These are phyloP conservation scores for Xylaria sp. DNA, from an alignment of 2,329 filamentous ascomycete genomes.

Conservation along the genomic window DNA sequence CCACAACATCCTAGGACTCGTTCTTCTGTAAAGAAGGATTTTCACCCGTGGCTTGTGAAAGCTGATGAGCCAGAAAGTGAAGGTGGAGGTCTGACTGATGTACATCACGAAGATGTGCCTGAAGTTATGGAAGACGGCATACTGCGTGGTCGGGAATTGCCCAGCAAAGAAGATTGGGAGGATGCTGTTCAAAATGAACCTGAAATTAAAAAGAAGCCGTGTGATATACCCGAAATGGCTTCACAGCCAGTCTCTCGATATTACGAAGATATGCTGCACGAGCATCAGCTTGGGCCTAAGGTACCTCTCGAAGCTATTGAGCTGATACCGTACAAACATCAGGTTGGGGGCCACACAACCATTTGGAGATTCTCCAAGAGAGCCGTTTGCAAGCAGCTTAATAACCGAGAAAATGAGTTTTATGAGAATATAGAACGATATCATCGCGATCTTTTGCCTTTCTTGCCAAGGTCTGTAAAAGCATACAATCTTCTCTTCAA, in stretches of 20 bases:
- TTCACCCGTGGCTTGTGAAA: slow-evolving; percentile 68
- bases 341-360: slow-evolving; percentile 96
- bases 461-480: slow-evolving; percentile 79
- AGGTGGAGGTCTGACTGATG: slow-evolving; percentile 50
- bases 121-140: slow-evolving; percentile 43
- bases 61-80: slow-evolving; percentile 62
- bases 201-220: slow-evolving; percentile 51
- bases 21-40: slow-evolving; percentile 51
- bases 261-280: slow-evolving; percentile 62
- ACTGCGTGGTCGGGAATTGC: slow-evolving; percentile 48
- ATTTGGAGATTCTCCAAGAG: slow-evolving; percentile 95
- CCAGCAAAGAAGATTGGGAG: slow-evolving; percentile 53
- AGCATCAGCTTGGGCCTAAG: slow-evolving; percentile 62
- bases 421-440: slow-evolving; percentile 95
- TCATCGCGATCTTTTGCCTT: slow-evolving; percentile 89
- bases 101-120: slow-evolving; percentile 48
- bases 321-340: slow-evolving; percentile 95
- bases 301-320: slow-evolving; percentile 89
- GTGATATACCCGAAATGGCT: slow-evolving; percentile 51
- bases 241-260: slow-evolving; percentile 56
- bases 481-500: slow-evolving; percentile 20
- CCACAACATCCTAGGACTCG: slow-evolving; percentile 48
- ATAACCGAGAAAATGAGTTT: slow-evolving; percentile 98
- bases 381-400: slow-evolving; percentile 97
- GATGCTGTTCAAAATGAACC: slow-evolving; percentile 57